Percentiles rank a stretch among this genome's conserved stretches.
These are phyloP conservation scores for Chrysanthemum lavandulifolium DNA, from an alignment of 129 eudicot species.

Conservation along the genomic window DNA sequence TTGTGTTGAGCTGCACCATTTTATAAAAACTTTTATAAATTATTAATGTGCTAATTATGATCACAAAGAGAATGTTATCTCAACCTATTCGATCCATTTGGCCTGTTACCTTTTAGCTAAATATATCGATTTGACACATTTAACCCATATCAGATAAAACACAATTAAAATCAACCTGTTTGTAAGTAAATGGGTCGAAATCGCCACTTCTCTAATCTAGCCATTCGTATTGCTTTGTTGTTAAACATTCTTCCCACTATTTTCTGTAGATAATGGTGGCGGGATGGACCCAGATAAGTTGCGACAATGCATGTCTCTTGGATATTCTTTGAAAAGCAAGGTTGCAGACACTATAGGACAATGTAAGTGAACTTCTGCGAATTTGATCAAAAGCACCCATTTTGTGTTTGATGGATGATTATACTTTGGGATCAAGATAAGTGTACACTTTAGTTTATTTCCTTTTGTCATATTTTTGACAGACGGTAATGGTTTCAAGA, in stretches of 20 bases:
- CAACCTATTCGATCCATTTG: background rate
- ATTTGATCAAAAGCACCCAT: background rate
- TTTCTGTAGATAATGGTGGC: slow-evolving; percentile 75
- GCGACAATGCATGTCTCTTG: slow-evolving; percentile 98
- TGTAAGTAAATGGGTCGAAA: background rate
- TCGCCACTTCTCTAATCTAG: background rate
- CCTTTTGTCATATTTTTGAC: slow-evolving; percentile 26
- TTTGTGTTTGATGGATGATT: background rate
- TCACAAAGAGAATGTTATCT: no score
- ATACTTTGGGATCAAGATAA: background rate
- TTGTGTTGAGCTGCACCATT: no score
- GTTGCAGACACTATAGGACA: slow-evolving; percentile 81
- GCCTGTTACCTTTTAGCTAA: background rate
- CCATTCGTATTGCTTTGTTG: background rate
- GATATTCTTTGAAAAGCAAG: slow-evolving; percentile 89
- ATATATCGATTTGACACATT: background rate
- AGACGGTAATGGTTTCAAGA: slow-evolving; percentile 98
- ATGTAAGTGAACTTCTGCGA: slow-evolving; percentile 43
- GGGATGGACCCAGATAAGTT: slow-evolving; percentile 91
- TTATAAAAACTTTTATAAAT: no score
- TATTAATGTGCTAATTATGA: no score
- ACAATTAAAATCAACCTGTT: background rate
- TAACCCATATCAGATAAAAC: background rate
- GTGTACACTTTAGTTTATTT: background rate
- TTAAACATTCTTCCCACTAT: slow-evolving; percentile 17